Evolutionary conservation across 164 flowering plant species (phyloP), one percentile per base, ranked within the genome.

Genomic region (Chimonanthus praecox): DNA sequence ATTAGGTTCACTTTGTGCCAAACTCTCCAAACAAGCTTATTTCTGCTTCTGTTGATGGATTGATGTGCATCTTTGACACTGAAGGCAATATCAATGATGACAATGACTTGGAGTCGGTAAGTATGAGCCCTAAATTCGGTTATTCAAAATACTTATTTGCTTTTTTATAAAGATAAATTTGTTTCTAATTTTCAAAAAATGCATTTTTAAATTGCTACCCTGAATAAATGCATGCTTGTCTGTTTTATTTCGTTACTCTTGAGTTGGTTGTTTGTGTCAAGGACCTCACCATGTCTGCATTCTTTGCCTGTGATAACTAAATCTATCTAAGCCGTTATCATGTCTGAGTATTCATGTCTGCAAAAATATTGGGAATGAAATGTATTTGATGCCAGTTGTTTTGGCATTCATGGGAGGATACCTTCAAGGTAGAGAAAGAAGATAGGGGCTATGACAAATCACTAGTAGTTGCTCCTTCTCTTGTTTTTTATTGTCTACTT

Each of bases 41-140:
- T 64, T 94, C 99, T 64, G 97, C 99, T 73, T 96, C 99, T 51
- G 97, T 87, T 54, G 99, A 96, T 85, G 99, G 99, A 45, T 80
- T 96, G 81, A 84, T 96, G 48, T 92, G 98, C 79, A 73, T 82
- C 67, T 87, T 94, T 83, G 84, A 90, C 70, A 90, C 97, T 18
- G 75, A 75, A 72, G 94, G 98, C 68, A 85, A 88, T 70, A 89
- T 96, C 71, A 87, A 83, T 79, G 98, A 96, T 64, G 99, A 94
- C 74, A 94, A 92, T 78, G 79, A 91, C 75, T 78, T 96, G 84
- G 89, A 89, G 65, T 88, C 97, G 18, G 98, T 96, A 86, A 90
- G 93, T 82, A 54, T 43, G n/a, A 73, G 18, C 47, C 70, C 47
- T 13, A 54, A 54, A 13, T 54, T 54, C 60, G 11, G 5, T 54